These are phyloP conservation scores for Phellopilus nigrolimitatus DNA, from an alignment of 1,284 basidiomycete genomes.

Conservation along the genomic window DNA sequence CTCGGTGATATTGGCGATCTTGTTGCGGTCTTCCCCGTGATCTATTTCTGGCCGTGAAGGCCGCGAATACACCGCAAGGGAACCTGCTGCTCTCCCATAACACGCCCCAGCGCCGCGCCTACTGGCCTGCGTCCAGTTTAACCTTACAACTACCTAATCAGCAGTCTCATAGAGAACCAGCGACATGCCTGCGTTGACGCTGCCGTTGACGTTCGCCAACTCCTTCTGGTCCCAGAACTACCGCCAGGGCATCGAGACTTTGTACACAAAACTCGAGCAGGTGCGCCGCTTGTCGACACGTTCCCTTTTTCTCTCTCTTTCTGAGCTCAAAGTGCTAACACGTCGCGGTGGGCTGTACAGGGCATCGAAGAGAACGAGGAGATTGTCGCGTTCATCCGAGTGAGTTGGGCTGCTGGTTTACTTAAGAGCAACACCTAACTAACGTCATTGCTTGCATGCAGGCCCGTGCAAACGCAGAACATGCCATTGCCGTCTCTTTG, in stretches of 20 bases:
- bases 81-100: background rate
- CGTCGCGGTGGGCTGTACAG: constrained; percentile 31
- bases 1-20: too few species aligned
- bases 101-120: background rate
- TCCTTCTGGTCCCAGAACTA: constrained; percentile 93
- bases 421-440: constrained; percentile 7
- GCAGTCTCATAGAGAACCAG: background rate
- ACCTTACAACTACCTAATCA: background rate
- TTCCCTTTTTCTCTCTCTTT: constrained; percentile 11
- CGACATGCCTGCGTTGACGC: constrained; percentile 75
- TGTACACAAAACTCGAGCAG: constrained; percentile 76
- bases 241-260: constrained; percentile 70
- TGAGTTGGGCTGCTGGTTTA: constrained; percentile 32
- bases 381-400: constrained; percentile 76
- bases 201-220: constrained; percentile 82
- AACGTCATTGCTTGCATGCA: constrained; percentile 28
- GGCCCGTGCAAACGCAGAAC: constrained; percentile 65
- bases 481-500: constrained; percentile 52
- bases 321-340: constrained; percentile 25
- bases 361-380: constrained; percentile 77
- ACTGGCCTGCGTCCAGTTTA: background rate
- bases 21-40: too few species aligned
- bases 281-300: constrained; percentile 35
- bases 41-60: too few species aligned
- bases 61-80: too few species aligned